Evolutionary conservation across 805 yeast genomes (phyloP).

Genomic region (Ogataea angusta): DNA sequence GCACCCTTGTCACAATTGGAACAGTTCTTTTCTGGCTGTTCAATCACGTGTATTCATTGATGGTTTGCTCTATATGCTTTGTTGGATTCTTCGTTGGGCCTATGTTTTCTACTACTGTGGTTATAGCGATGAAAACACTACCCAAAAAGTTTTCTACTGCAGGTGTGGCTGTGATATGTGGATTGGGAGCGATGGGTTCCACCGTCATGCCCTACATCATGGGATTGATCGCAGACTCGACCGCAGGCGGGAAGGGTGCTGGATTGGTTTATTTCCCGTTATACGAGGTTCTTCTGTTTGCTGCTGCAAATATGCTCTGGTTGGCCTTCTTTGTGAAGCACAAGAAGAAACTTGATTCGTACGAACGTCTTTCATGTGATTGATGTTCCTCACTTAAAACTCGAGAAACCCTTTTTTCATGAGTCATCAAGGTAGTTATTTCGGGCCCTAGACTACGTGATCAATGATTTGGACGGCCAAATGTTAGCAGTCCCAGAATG

Average conservation of each 20-base stretch:
- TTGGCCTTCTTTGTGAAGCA: slow-evolving; percentile 21
- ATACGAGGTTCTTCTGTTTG: slow-evolving; percentile 21
- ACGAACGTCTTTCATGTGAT: slow-evolving; percentile 13
- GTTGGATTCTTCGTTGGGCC: slow-evolving; percentile 55
- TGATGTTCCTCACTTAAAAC: not conserved
- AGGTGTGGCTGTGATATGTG: slow-evolving; percentile 73
- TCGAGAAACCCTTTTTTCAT: slow-evolving; percentile 1
- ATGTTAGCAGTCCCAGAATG: too few relatives aligned
- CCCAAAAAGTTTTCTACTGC: slow-evolving; percentile 59
- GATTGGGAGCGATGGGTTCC: slow-evolving; percentile 82
- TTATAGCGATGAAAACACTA: slow-evolving; percentile 57
- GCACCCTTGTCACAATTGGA: slow-evolving; percentile 33
- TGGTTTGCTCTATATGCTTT: slow-evolving; percentile 36
- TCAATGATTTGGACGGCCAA: too few relatives aligned
- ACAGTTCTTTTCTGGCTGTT: slow-evolving; percentile 35
- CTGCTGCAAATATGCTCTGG: slow-evolving; percentile 28
- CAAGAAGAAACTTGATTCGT: slow-evolving; percentile 16
- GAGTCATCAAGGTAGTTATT: not conserved
- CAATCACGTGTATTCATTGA: slow-evolving; percentile 19
- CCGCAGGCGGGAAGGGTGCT: slow-evolving; percentile 29
- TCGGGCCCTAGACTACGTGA: too few relatives aligned
- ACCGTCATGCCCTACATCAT: slow-evolving; percentile 66
- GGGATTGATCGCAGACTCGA: slow-evolving; percentile 43
- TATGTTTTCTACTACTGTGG: slow-evolving; percentile 64
- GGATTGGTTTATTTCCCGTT: slow-evolving; percentile 33